A percentile compares a stretch with the other conserved stretches of the same genome.
Conservation (phyloP, 2,329 filamentous ascomycete genomes). For the Fonsecaea nubica region DNA sequence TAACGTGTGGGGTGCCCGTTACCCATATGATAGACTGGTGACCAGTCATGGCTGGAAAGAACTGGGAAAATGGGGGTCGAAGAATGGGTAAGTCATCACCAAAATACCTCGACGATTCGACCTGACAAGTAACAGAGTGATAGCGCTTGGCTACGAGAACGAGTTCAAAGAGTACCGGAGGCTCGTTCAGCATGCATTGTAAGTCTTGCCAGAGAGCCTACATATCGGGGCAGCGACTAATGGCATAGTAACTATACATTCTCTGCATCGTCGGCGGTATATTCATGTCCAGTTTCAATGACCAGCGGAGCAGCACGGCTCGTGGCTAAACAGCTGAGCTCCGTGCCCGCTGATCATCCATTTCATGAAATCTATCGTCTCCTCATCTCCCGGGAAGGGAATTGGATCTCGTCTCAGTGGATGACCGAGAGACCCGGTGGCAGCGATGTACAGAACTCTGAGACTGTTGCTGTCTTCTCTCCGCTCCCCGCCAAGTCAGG, state of each 20-base stretch:
- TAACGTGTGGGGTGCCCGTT: conserved; percentile 42
- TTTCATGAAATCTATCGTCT: conserved; percentile 33
- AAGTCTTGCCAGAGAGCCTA: conserved; percentile 14
- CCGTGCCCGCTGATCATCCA: conserved; percentile 38
- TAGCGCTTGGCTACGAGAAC: conserved; percentile 41
- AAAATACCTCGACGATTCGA: neutral
- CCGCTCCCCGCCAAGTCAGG: conserved; percentile 39
- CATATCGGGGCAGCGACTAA: neutral
- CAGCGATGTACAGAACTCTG: conserved; percentile 46
- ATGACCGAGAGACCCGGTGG: conserved; percentile 49
- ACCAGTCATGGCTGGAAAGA: conserved; percentile 44
- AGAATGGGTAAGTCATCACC: conserved; percentile 38
- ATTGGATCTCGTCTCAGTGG: conserved; percentile 66
- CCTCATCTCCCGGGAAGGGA: conserved; percentile 35
- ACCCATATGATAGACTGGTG: conserved; percentile 38
- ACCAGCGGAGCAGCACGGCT: conserved; percentile 42
- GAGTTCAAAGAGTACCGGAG: conserved; percentile 39
- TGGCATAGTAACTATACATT: conserved; percentile 42
- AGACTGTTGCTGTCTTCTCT: conserved; percentile 42
- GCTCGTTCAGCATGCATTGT: conserved; percentile 43
- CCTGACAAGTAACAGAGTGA: conserved; percentile 30
- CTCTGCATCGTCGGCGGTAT: conserved; percentile 41
- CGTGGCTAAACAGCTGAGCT: conserved; percentile 31
- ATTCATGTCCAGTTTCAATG: conserved; percentile 43
- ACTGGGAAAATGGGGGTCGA: conserved; percentile 46